These are phyloP conservation scores for Hypericum androsaemum DNA, from an alignment of 345 rosid genomes.

Conservation along the genomic window DNA sequence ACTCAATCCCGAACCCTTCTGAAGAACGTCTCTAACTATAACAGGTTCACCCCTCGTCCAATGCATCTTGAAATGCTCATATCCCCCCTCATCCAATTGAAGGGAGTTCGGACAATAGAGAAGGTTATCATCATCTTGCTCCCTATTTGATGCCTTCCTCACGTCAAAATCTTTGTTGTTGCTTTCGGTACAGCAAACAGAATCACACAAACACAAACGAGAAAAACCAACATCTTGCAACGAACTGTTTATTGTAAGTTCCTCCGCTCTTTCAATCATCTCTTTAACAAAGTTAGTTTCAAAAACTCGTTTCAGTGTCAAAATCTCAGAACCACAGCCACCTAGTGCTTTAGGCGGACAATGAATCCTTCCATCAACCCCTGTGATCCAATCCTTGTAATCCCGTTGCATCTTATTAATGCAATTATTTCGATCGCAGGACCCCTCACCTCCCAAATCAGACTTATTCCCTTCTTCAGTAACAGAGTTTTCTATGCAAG, in stretches of 20 bases:
- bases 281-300: constrained; percentile 30
- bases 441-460: no score
- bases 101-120: constrained; percentile 39
- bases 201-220: constrained; percentile 26
- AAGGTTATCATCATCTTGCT: constrained; percentile 31
- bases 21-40: constrained; percentile 38
- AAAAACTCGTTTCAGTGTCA: constrained; percentile 42
- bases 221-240: no score
- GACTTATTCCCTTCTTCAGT: not conserved
- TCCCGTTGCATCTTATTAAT: no score
- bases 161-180: constrained; percentile 15
- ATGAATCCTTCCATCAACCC: constrained; percentile 38
- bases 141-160: constrained; percentile 38
- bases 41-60: constrained; percentile 61
- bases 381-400: constrained; percentile 28
- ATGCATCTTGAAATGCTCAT: constrained; percentile 43
- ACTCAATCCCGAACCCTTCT: constrained; percentile 42
- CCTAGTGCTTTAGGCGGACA: constrained; percentile 57
- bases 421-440: no score
- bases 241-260: no score
- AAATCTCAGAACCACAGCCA: constrained; percentile 51
- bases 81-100: constrained; percentile 21
- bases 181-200: constrained; percentile 10
- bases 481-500: constrained; percentile 10
- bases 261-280: constrained; percentile 31